Conservation (phyloP, 306 rosid species). For the Ceratonia siliqua region DNA sequence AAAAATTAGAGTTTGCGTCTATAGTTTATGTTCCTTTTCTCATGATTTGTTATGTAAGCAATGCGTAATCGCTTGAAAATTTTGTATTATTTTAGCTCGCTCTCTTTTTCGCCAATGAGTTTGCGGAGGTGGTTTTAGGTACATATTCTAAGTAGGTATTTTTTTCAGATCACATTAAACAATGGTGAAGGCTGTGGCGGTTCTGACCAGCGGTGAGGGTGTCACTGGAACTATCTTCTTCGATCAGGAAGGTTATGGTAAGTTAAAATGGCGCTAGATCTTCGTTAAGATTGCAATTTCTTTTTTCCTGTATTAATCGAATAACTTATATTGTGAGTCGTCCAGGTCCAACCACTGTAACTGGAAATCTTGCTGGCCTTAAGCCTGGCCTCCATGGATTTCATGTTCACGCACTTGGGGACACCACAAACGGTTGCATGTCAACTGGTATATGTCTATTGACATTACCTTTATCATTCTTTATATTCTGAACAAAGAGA, state of each 20-base stretch:
- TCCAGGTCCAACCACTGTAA: conserved; percentile 82
- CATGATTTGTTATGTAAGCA: neutral
- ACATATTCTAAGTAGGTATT: conserved; percentile 36
- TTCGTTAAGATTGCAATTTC: neutral
- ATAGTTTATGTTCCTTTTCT: too few relatives aligned
- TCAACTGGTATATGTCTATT: conserved; percentile 72
- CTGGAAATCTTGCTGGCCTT: conserved; percentile 76
- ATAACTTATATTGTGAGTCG: neutral
- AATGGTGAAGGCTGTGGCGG: conserved; percentile 94
- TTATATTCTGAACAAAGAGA: neutral
- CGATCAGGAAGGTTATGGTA: conserved; percentile 82
- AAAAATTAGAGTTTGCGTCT: neutral
- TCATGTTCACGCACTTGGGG: conserved; percentile 95
- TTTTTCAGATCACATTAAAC: conserved; percentile 72
- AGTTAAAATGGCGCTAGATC: neutral
- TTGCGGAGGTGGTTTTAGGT: neutral
- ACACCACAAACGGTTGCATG: conserved; percentile 97
- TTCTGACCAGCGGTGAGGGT: conserved; percentile 67
- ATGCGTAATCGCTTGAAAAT: neutral
- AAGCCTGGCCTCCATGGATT: conserved; percentile 93
- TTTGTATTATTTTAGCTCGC: neutral
- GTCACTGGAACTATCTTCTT: conserved; percentile 71
- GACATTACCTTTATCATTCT: neutral
- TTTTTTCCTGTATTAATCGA: neutral
- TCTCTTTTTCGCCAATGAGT: neutral